Evolutionary conservation across 441 rosid species (phyloP).

Genomic region (Aleurites moluccanus): DNA sequence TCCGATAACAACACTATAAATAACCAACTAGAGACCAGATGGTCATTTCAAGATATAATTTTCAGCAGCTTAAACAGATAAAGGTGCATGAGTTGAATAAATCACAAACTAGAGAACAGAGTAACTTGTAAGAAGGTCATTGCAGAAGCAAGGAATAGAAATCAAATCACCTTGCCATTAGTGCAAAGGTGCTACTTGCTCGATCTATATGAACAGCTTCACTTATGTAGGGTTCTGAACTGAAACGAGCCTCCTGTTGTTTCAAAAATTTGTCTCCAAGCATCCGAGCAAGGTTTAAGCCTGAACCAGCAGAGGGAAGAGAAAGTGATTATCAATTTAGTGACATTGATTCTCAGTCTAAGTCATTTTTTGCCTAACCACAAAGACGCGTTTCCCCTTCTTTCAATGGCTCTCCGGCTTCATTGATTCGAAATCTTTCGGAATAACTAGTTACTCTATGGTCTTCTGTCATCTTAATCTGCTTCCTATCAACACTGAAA

Average conservation of each 20-base stretch:
- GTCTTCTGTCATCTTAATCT: constrained; percentile 87
- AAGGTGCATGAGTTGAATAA: neutral
- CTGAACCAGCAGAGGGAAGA: constrained; percentile 36
- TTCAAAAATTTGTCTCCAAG: constrained; percentile 97
- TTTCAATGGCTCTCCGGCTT: constrained; percentile 72
- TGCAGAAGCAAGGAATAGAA: constrained; percentile 1
- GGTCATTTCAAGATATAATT: neutral
- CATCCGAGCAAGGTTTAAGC: constrained; percentile 92
- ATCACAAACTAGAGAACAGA: neutral
- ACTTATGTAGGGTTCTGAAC: constrained; percentile 86
- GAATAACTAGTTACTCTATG: constrained; percentile 71
- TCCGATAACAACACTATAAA: constrained; percentile 7
- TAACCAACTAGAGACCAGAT: neutral
- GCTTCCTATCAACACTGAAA: constrained; percentile 74
- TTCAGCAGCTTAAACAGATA: neutral
- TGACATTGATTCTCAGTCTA: neutral
- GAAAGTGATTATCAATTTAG: neutral
- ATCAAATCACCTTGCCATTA: constrained; percentile 75
- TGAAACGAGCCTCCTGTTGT: constrained; percentile 83
- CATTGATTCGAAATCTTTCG: constrained; percentile 68
- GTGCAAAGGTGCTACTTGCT: constrained; percentile 57
- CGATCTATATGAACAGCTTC: constrained; percentile 59
- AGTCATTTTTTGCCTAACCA: constrained; percentile 43
- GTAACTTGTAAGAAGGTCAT: neutral
- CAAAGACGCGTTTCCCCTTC: constrained; percentile 80